Evolutionary conservation across 495 filamentous ascomycete genomes (phyloP).

Genomic region (Lichina pygmaea): DNA sequence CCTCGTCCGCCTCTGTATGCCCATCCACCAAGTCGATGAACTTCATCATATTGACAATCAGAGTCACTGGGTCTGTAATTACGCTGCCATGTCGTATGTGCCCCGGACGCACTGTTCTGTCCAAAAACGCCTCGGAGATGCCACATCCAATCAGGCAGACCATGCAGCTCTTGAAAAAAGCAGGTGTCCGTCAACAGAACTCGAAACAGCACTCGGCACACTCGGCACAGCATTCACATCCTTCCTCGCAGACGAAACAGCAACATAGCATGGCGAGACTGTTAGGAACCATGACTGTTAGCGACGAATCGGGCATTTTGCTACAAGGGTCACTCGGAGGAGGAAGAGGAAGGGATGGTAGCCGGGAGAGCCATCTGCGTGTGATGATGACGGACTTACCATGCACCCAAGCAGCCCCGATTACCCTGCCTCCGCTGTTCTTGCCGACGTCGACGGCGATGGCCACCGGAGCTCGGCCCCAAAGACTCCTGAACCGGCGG

Average conservation of each 20-base stretch:
- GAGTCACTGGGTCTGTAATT: too few relatives aligned
- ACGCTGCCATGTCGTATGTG: too few relatives aligned
- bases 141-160: too few relatives aligned
- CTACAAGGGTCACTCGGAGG: neutral
- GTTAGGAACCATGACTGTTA: neutral
- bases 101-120: too few relatives aligned
- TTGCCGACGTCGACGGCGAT: constrained; percentile 24
- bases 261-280: constrained; percentile 48
- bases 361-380: too few relatives aligned
- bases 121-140: too few relatives aligned
- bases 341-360: neutral
- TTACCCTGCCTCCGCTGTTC: constrained; percentile 19
- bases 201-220: constrained; percentile 30
- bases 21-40: too few relatives aligned
- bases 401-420: constrained; percentile 33
- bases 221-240: constrained; percentile 52
- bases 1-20: too few relatives aligned
- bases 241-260: constrained; percentile 53
- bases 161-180: too few relatives aligned
- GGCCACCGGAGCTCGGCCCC: constrained; percentile 19
- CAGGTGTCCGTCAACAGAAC: neutral
- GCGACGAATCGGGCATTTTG: neutral
- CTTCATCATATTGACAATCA: too few relatives aligned
- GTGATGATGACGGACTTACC: constrained; percentile 13
- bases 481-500: neutral